phyloP scores from a whole-genome alignment of 495 filamentous ascomycete species.

The Schizothecium vesticola region DNA sequence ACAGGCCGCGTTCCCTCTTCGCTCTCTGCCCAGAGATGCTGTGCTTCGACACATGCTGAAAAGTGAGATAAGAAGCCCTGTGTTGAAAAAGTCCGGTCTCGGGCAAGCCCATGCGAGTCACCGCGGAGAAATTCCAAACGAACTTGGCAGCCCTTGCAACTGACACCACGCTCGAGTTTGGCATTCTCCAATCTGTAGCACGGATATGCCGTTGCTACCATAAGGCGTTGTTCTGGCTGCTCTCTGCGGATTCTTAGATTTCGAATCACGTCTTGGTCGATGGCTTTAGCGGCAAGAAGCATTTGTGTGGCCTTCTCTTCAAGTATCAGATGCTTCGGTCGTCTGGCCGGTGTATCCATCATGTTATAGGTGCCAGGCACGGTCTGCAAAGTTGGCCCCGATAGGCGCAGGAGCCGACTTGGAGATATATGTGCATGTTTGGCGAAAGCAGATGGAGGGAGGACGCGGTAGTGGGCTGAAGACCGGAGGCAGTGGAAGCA shows the following conservation, averaged over 20 bases:
- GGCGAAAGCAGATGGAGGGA: constrained; percentile 5
- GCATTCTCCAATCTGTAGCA: constrained; percentile 12
- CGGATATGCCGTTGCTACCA: constrained; percentile 11
- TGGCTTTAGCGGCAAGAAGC: too few relatives aligned
- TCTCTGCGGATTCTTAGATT: too few relatives aligned
- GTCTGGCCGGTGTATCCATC: constrained; percentile 6
- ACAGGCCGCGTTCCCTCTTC: too few relatives aligned
- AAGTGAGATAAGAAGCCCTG: too few relatives aligned
- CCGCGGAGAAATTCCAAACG: too few relatives aligned
- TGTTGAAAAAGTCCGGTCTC: too few relatives aligned
- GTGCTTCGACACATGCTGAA: too few relatives aligned
- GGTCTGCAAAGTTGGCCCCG: constrained; percentile 7
- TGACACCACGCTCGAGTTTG: constrained; percentile 12
- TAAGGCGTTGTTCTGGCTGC: constrained; percentile 5
- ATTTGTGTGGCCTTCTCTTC: neutral
- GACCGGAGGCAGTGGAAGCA: constrained; percentile 8
- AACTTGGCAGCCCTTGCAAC: neutral
- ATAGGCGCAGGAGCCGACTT: constrained; percentile 2
- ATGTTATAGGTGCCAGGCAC: constrained; percentile 11
- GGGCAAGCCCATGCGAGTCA: too few relatives aligned
- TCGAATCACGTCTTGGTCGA: too few relatives aligned
- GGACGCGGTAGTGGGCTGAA: constrained; percentile 11
- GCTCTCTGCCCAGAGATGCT: too few relatives aligned
- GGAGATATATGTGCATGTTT: neutral
- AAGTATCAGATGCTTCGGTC: constrained; percentile 9